These are phyloP conservation scores for Remersonia thermophila DNA, from an alignment of 2,329 filamentous ascomycete genomes.

Conservation along the genomic window DNA sequence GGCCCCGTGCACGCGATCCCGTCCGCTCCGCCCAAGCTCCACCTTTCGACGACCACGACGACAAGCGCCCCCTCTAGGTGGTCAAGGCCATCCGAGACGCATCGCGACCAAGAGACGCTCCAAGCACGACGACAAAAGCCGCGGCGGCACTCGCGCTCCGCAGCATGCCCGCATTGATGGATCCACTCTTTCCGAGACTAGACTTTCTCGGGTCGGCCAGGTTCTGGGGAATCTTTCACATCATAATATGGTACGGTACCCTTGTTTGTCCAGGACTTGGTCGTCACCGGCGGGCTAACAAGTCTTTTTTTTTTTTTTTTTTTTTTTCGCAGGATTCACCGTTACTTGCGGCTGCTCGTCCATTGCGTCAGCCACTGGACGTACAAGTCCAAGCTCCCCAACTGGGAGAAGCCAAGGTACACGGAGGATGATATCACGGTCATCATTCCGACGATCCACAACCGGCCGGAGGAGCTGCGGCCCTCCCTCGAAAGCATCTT, in stretches of 20 bases:
- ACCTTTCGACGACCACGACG: no score
- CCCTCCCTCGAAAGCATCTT: conserved; percentile 70
- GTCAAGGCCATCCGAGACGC: no score
- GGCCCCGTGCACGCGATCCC: no score
- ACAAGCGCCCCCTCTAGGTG: no score
- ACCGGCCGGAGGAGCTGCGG: conserved; percentile 69
- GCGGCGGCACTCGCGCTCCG: background rate
- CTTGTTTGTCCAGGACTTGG: background rate
- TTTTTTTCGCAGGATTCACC: conserved; percentile 69
- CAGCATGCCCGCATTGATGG: conserved; percentile 17
- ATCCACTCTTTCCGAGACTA: conserved; percentile 18
- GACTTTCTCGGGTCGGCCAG: conserved; percentile 30
- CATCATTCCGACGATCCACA: conserved; percentile 85
- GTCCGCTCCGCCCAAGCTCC: no score
- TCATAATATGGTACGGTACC: conserved; percentile 31
- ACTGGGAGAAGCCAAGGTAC: conserved; percentile 68
- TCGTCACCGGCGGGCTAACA: no score
- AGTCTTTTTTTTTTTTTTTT: background rate
- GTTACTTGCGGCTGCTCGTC: conserved; percentile 74
- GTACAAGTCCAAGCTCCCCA: conserved; percentile 66
- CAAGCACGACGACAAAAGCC: background rate
- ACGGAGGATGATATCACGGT: conserved; percentile 80
- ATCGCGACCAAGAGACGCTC: background rate
- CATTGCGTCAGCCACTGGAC: conserved; percentile 78
- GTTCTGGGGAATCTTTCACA: conserved; percentile 32